A percentile compares a stretch with the other conserved stretches of the same genome.
phyloP scores from a whole-genome alignment of 2,329 filamentous ascomycete species.

The Setomelanomma holmii region DNA sequence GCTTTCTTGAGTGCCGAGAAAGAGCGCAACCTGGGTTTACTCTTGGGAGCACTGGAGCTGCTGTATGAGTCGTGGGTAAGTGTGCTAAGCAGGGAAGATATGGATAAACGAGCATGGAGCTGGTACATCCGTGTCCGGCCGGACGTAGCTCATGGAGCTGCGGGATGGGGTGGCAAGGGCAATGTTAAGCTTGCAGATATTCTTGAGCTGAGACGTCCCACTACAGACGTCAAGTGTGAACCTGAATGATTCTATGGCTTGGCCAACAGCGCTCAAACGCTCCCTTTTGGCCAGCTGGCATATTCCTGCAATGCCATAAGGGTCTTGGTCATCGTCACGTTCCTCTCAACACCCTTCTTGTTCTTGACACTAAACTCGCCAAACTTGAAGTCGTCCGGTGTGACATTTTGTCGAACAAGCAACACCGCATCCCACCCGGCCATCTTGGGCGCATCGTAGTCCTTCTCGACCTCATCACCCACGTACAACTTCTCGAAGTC shows the following conservation, averaged over 20 bases:
- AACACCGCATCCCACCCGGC: constrained; percentile 59
- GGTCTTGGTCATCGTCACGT: background rate
- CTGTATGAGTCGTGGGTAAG: constrained; percentile 76
- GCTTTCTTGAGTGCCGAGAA: constrained; percentile 65
- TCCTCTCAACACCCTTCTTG: background rate
- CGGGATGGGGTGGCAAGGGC: constrained; percentile 86
- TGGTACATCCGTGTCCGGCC: constrained; percentile 84
- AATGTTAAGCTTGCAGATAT: constrained; percentile 71
- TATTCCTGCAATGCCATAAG: background rate
- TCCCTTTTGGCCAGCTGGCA: background rate
- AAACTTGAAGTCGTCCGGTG: background rate
- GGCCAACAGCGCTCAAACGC: background rate
- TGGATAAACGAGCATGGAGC: constrained; percentile 78
- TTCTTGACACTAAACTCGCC: background rate
- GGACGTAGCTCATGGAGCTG: constrained; percentile 74
- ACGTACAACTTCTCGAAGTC: constrained; percentile 58
- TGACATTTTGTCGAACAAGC: constrained; percentile 45
- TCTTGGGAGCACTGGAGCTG: constrained; percentile 75
- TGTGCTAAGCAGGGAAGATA: constrained; percentile 67
- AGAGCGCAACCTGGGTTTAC: constrained; percentile 70
- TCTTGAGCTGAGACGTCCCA: constrained; percentile 33
- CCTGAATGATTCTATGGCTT: background rate
- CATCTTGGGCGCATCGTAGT: constrained; percentile 56
- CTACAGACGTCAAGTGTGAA: constrained; percentile 3
- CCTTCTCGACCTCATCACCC: constrained; percentile 62